Base-by-base conservation (phyloP, 1,284 basidiomycete species). In the Cutaneotrichosporon dermatis region DNA sequence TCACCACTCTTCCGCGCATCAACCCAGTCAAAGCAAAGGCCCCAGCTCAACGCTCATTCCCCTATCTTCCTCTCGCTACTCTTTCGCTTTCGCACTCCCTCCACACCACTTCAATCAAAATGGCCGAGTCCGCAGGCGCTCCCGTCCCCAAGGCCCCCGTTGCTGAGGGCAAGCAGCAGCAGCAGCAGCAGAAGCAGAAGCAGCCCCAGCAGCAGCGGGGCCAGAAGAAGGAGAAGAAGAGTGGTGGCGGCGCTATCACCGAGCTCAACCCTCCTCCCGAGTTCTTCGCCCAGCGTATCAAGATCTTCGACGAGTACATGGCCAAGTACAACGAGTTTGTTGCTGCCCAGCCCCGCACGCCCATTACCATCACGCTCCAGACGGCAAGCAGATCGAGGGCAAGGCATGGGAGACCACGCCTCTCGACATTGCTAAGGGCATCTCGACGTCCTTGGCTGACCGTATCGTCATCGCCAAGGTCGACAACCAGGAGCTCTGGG, bases 381-480 rank as follows among this genome's bases (percentile, higher is more conserved):
- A 98, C 80, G 93, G 94, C 15, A 87, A 88, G 34, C 83, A 86
- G 67, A 84, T 89, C 58, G 85, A 89, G 66, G 96, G 85, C 35
- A 91, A 81, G 58, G 88, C 90, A 69, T 99, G 91, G 91, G 90
- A 98, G 81, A 98, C 96, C n/a, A 90, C 85, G 62, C 96, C 96
- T 0, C 85, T 98, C 85, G 86, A 90, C 69, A 81, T 99, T 60
- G 95, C 95, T 46, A 88, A 88, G 74, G 86, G 86, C 67, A 84
- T 99, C 57, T 89, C 90, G 13, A 89, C 93, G 76, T 88, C 89
- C 71, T 82, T 98, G 25, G 87, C 92, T 1, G 95, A 99, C 68
- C 85, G 88, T 50, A 83, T 90, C 66, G 90, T 99, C 69, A 98
- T 99, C 71, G 88, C 94, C 41, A 98, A 99, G 82, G 92, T 81